phyloP scores from a whole-genome alignment of 257 asterid species.

The Datura wrightii region DNA sequence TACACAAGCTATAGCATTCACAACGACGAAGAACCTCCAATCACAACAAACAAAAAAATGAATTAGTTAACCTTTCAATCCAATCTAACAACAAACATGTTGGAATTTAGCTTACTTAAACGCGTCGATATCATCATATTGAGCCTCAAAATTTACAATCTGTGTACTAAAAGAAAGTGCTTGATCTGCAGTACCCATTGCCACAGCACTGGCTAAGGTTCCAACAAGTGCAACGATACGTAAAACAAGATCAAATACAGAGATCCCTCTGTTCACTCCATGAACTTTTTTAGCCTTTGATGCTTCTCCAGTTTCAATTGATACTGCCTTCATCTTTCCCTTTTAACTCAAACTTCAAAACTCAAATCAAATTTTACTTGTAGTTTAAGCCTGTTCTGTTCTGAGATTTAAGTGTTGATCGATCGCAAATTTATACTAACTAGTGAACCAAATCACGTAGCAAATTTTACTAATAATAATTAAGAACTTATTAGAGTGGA shows the following conservation, averaged over 20 bases:
- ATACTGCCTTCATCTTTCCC: slow-evolving; percentile 50
- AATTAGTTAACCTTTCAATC: slow-evolving; percentile 1
- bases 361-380: slow-evolving; percentile 1
- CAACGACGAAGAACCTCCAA: slow-evolving; percentile 64
- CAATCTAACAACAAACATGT: background rate
- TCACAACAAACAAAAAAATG: background rate
- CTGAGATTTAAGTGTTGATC: background rate
- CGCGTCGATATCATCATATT: slow-evolving; percentile 67
- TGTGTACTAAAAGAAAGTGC: slow-evolving; percentile 73
- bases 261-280: slow-evolving; percentile 50
- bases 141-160: slow-evolving; percentile 61
- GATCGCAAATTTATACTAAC: background rate
- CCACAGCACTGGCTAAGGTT: slow-evolving; percentile 68
- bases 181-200: slow-evolving; percentile 76
- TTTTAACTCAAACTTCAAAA: background rate
- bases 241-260: slow-evolving; percentile 61
- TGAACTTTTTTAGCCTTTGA: slow-evolving; percentile 18
- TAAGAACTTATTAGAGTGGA: background rate
- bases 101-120: slow-evolving; percentile 50
- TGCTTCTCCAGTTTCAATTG: slow-evolving; percentile 40
- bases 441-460: background rate
- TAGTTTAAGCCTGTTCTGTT: background rate
- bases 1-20: slow-evolving; percentile 64
- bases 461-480: background rate
- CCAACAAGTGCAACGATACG: slow-evolving; percentile 65